Percentiles rank a stretch among this genome's conserved stretches.
These are phyloP conservation scores for Eustoma russellianum DNA, from an alignment of 257 asterid species.

Conservation along the genomic window DNA sequence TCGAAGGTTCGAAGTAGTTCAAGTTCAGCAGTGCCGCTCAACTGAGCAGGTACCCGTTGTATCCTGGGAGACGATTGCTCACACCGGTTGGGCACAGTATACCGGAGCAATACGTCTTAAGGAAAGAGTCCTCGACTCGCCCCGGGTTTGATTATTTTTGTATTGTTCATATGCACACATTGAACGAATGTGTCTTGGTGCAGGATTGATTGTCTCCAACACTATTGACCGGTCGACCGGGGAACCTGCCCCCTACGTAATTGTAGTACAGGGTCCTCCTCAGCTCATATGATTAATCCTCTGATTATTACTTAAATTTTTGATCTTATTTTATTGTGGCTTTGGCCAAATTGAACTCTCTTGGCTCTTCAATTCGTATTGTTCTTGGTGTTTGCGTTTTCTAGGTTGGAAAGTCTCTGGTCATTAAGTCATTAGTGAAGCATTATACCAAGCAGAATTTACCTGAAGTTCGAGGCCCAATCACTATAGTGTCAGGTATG, in stretches of 20 bases:
- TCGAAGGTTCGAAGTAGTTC: too few species aligned
- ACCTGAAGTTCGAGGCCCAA: conserved; percentile 93
- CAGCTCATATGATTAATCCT: conserved; percentile 36
- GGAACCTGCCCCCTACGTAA: conserved; percentile 89
- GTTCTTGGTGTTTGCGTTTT: conserved; percentile 5
- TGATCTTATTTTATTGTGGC: background rate
- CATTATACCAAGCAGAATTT: conserved; percentile 89
- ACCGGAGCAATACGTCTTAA: too few species aligned
- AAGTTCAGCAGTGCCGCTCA: too few species aligned
- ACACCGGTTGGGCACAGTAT: too few species aligned
- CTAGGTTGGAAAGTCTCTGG: conserved; percentile 90
- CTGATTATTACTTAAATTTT: background rate
- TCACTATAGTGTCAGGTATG: conserved; percentile 91
- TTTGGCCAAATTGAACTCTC: too few species aligned
- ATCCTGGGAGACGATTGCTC: too few species aligned
- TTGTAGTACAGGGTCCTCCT: conserved; percentile 96
- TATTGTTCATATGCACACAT: too few species aligned
- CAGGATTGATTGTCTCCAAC: too few species aligned
- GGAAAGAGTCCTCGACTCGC: too few species aligned
- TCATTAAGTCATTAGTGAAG: conserved; percentile 74
- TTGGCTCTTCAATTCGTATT: background rate
- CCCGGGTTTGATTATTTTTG: too few species aligned
- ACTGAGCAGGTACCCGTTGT: too few species aligned
- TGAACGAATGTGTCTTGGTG: too few species aligned
- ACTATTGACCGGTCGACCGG: conserved; percentile 61